Percentiles rank a stretch among this genome's conserved stretches.
phyloP scores from a whole-genome alignment of 257 asterid species.

The Penstemon barbatus region DNA sequence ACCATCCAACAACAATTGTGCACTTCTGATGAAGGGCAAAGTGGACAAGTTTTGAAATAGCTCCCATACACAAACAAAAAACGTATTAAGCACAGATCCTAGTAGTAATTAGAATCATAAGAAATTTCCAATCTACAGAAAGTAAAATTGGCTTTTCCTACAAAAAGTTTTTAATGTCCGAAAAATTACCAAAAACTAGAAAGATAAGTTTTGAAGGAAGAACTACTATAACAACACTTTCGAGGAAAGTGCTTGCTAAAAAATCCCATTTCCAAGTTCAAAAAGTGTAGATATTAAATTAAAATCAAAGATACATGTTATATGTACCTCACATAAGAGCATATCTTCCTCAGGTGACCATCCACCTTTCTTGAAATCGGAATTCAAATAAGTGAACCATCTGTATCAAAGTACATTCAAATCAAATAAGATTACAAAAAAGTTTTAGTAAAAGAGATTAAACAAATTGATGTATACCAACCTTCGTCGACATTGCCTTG shows the following conservation, averaged over 20 bases:
- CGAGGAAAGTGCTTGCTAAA: not conserved
- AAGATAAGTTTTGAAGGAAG: too few relatives aligned
- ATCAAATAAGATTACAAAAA: slow-evolving; percentile 6
- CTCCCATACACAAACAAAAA: slow-evolving; percentile 6
- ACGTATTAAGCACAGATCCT: too few relatives aligned
- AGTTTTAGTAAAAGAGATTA: slow-evolving; percentile 5
- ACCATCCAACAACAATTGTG: too few relatives aligned
- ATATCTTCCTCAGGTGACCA: slow-evolving; percentile 99
- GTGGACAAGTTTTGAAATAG: not conserved
- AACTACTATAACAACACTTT: too few relatives aligned
- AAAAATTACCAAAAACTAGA: too few relatives aligned
- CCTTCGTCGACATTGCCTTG: slow-evolving; percentile 99
- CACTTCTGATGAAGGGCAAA: too few relatives aligned
- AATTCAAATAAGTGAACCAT: slow-evolving; percentile 98
- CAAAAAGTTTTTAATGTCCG: too few relatives aligned
- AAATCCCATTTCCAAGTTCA: slow-evolving; percentile 6
- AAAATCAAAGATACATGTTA: too few relatives aligned
- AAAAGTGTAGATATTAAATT: slow-evolving; percentile 8
- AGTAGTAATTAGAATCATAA: too few relatives aligned
- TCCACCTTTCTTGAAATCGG: slow-evolving; percentile 99
- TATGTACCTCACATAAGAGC: slow-evolving; percentile 87
- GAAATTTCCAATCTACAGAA: too few relatives aligned
- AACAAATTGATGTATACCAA: slow-evolving; percentile 41
- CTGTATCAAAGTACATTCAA: slow-evolving; percentile 40
- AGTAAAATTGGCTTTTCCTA: too few relatives aligned